Evolutionary conservation across 148 eudicot genomes (phyloP), one percentile per base, ranked within the genome.

Genomic region (Nepenthes mirabilis): DNA sequence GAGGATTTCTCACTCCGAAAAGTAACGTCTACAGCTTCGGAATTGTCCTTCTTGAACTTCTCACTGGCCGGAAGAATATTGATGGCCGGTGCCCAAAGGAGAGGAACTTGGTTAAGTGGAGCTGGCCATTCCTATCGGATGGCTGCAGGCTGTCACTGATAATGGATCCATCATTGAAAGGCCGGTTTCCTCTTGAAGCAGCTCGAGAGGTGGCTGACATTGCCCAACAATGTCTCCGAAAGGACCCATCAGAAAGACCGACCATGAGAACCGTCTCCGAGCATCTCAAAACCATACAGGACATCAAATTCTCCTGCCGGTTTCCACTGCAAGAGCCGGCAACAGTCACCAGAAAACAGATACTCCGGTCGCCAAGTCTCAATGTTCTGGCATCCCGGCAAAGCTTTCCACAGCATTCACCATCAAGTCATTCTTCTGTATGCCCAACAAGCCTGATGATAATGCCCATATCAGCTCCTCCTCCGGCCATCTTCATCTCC

Each of bases 1-100:
- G 65, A 63, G 96, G 96, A 8, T 57, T 88, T 43, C 79, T 93
- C 59, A 93, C 98, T 5, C 98, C 98, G 0, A 93, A 93, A 73
- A 88, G 91, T 75, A 88, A 88, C 9, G 98, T 88, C 2, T 93
- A 87, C 77, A 83, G 95, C 68, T 93, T 86, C 34, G 98, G 98
- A 9, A 84, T 88, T 1, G 78, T 93, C 60, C 91, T 93, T 32
- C 88, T 88, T 6, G 98, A 93, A 70, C 64, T 93, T 71, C 88
- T 93, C 23, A 88, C 98, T 0, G 96, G 96, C 9, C 79, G 96
- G 58, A 91, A 80, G 70, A 85, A 91, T 59, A 76, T 85, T 62
- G 98, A 85, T 59, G 80, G 68, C 14, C 78, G 77, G 13, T 78
- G 67, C 47, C 72, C 87, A 1, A 91, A 93, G 59, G 96, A 93